Base-by-base conservation (phyloP, 345 rosid genomes). In the Acer yangbiense region DNA sequence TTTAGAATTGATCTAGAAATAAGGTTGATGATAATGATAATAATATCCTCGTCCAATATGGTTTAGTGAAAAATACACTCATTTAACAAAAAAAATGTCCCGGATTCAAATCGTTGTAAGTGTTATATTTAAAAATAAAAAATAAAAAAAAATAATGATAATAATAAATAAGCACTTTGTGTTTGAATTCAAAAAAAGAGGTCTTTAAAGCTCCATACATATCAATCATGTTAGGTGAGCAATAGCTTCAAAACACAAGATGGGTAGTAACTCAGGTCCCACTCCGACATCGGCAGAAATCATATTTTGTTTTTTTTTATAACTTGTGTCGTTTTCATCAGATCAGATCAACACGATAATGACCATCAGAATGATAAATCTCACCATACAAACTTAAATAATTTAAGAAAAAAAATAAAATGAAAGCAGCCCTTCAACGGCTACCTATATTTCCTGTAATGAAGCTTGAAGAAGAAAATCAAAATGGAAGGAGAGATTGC, bases 391-490 rank as follows among this genome's bases (percentile, higher is more conserved):
- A 2, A 46, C 69, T 52, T 23, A 29, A 64, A 20, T 7, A 80
- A 54, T 23, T 39, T 39, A 44, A 64, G 81, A 67, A 76, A 41
- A 76, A 1, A 79, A 74, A 35, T 35, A 35, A 11, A 9, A 1
- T 84, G 97, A 92, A 92, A 91, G 82, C 86, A 73, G 76, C 93
- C 66, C 73, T 80, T 66, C 93, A 92, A 88, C 91, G 68, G 84
- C 89, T 72, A 87, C 78, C 74, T 78, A 65, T 76, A 78, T 74
- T 29, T 41, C 65, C 76, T n/a, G 66, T 63, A n/a, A 65, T 13
- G 73, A 85, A 75, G 76, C 71, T 69, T 43, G 70, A 66, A 39
- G 18, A 32, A 68, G 72, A 57, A 77, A 79, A 76, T 65, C 75
- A 69, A 84, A 69, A 69, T 72, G 76, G 77, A 81, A 80, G 86